Base-by-base conservation (phyloP, 2,329 filamentous ascomycete species). In the Aspergillus awamori region DNA sequence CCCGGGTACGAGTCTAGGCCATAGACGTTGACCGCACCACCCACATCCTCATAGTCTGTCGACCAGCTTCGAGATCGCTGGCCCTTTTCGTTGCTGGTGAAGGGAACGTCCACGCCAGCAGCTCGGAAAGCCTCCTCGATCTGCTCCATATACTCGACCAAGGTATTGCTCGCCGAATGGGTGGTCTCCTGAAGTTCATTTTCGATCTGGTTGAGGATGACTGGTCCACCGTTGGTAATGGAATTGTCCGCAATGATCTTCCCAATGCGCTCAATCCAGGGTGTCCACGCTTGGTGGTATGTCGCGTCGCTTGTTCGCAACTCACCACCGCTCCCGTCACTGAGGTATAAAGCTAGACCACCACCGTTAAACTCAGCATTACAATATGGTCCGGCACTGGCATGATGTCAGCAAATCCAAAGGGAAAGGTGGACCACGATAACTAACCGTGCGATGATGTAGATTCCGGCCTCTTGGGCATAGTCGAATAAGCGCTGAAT, bases 311-410 rank as follows among this genome's bases (percentile, higher is more conserved):
- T 77, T 2, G 80, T 81, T 43, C 82, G 70, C 39, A 57, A 36
- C 1, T 30, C 13, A 41, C 53, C 53, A 15, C 53, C 53, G 17
- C 53, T 56, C 11, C 80, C 78, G 0, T 89, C 90, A 60, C 90
- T 81, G 48, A 91, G 73, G 8, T 89, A 81, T 68, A 89, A 84
- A 0, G 91, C 91, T 63, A 90, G 92, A 0, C 91, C 91, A 26
- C 91, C 91, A 0, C 89, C 91, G 3, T 84, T 86, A 0, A 83
- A 85, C 72, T 94, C 90, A 1, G 90, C 90, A 69, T 93, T 92
- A 77, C 92, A 91, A 56, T 91, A 91, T 0, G 88, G 88, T 0
- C 89, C 87, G 0, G 87, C 87, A 1, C 53, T 56, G 26, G 5
- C 47, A 8, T 3, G 11, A 33, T n/a, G 22, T 56, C 2, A 47